Evolutionary conservation across 2,329 filamentous ascomycete species (phyloP), one percentile per base, ranked within the genome.

Genomic region (Chaetomium globosum): DNA sequence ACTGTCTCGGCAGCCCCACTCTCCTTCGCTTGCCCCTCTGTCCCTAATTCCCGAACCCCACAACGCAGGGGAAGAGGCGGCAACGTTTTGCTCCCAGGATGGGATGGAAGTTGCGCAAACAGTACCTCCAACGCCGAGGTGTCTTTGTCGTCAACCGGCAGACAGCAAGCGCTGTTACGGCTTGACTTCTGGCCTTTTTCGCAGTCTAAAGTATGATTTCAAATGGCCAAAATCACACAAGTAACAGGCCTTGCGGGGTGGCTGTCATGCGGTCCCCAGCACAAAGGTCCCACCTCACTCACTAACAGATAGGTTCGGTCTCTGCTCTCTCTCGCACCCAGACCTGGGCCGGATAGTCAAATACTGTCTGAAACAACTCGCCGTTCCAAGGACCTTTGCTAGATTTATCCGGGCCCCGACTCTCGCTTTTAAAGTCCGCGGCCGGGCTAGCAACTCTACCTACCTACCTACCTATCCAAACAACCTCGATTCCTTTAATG

Each of bases 11-110:
- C 60, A 16, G 49, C 48, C 59, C 59, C 55, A 59, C 64, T 26
- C 53, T 16, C 43, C 53, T 31, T 60, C 57, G 46, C 57, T 46
- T 67, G 58, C 61, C 58, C 65, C 62, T 64, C 33, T 67, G 61
- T 59, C 58, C 65, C 62, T 64, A 67, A 63, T 49, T 63, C 57
- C 65, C 65, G 59, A 64, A 55, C 62, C 43, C 65, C 61, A 67
- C 49, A 23, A 23, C 39, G 23, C 53, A 57, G 61, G 28, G 30
- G 31, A 39, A 39, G 6, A 5, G 5, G 19, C 53, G 19, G 53
- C 46, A 52, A 28, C 49, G 49, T 52, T 52, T 52, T 13, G 23
- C 30, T n/a, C 13, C 16, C 7, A 6, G 39, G 16, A 26, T 26
- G 26, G 26, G 26, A 26, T 26, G 26, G 16, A 43, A 43, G 16